phyloP scores from a whole-genome alignment of 2,329 filamentous ascomycete species.

The Apiospora marii region DNA sequence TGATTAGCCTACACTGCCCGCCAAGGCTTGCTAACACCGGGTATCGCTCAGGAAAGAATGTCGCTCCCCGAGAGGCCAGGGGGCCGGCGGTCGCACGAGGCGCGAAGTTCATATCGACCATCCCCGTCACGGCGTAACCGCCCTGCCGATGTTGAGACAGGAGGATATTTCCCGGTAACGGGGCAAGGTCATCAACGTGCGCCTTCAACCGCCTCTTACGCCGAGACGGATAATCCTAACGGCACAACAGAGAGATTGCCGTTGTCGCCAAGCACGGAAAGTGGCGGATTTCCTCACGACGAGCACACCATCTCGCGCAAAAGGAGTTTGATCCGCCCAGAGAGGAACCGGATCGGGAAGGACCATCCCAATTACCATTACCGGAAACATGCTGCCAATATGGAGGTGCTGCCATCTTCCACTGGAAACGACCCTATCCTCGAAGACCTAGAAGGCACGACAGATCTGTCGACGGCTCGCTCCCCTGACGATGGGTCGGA shows the following conservation, averaged over 20 bases:
- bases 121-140: constrained; percentile 67
- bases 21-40: constrained; percentile 16
- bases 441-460: constrained; percentile 77
- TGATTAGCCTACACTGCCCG: not conserved
- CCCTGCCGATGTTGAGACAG: constrained; percentile 75
- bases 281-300: constrained; percentile 38
- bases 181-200: constrained; percentile 59
- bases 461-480: constrained; percentile 58
- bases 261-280: constrained; percentile 58
- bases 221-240: constrained; percentile 65
- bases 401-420: constrained; percentile 87
- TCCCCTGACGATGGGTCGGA: constrained; percentile 57
- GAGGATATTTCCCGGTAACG: constrained; percentile 55
- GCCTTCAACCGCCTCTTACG: constrained; percentile 64
- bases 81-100: constrained; percentile 63
- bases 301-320: constrained; percentile 67
- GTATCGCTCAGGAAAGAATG: constrained; percentile 54
- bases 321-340: constrained; percentile 86
- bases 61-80: constrained; percentile 72
- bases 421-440: constrained; percentile 90
- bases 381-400: constrained; percentile 90
- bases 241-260: constrained; percentile 62
- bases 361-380: constrained; percentile 97
- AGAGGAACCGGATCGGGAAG: constrained; percentile 83
- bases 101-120: constrained; percentile 70